phyloP scores from a whole-genome alignment of 345 rosid species.

The Camelina neglecta region DNA sequence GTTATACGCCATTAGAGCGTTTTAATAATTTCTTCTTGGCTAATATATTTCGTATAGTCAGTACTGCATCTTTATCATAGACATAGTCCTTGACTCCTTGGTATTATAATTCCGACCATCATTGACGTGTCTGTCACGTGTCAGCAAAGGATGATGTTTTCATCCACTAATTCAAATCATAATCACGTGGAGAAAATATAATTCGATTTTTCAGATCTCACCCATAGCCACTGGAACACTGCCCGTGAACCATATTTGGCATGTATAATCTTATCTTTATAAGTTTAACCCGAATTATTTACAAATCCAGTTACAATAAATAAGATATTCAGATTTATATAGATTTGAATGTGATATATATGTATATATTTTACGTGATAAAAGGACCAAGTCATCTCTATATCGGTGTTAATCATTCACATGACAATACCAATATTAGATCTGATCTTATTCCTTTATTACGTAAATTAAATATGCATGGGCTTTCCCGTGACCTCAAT shows the following conservation, averaged over 20 bases:
- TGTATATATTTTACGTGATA: too few relatives aligned
- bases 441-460: background rate
- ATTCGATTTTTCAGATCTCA: slow-evolving; percentile 27
- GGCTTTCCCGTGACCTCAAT: slow-evolving; percentile 21
- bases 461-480: slow-evolving; percentile 20
- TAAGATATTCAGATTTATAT: background rate
- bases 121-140: background rate
- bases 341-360: too few relatives aligned
- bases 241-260: slow-evolving; percentile 37
- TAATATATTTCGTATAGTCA: background rate
- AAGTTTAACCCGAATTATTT: background rate
- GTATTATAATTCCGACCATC: background rate
- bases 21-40: background rate
- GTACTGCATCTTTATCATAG: background rate
- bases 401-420: background rate
- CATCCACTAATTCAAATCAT: background rate
- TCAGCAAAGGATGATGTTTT: background rate
- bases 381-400: too few relatives aligned
- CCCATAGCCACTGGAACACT: slow-evolving; percentile 5
- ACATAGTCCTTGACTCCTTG: background rate
- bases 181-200: slow-evolving; percentile 18
- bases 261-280: slow-evolving; percentile 17
- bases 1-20: background rate
- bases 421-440: background rate
- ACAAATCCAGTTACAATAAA: slow-evolving; percentile 3